Percentiles rank a stretch among this genome's conserved stretches.
phyloP scores from a whole-genome alignment of 2,329 filamentous ascomycete genomes.

The Xylariaceae sp. region DNA sequence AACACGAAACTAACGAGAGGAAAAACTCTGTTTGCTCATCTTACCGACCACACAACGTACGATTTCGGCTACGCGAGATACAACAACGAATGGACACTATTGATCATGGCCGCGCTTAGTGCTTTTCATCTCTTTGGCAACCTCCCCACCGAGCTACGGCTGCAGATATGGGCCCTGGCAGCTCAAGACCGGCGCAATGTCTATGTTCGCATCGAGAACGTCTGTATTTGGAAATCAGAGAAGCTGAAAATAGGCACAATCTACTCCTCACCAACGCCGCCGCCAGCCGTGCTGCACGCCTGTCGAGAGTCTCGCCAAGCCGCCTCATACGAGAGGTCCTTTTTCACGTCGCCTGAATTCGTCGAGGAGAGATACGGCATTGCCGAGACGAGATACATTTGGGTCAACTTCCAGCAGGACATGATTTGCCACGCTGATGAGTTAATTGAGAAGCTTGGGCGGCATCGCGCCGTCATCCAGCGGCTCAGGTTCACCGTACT shows the following conservation, averaged over 20 bases:
- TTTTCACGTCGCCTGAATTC: conserved; percentile 2
- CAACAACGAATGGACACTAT: neutral
- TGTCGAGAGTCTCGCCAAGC: conserved; percentile 6
- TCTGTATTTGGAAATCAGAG: neutral
- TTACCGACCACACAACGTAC: neutral
- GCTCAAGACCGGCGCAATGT: neutral
- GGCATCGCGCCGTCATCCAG: neutral
- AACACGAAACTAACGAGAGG: neutral
- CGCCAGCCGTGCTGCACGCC: conserved; percentile 6
- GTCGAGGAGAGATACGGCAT: too few species aligned
- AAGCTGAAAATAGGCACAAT: neutral
- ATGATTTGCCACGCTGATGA: conserved; percentile 7
- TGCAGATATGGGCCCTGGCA: conserved; percentile 7
- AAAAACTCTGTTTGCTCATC: neutral
- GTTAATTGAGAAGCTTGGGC: neutral
- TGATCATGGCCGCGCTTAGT: neutral
- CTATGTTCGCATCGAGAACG: neutral
- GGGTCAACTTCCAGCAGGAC: conserved; percentile 17
- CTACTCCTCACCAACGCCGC: neutral
- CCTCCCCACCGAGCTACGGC: conserved; percentile 2
- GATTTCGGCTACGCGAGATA: neutral
- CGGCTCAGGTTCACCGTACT: conserved; percentile 1
- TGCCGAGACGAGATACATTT: conserved; percentile 7
- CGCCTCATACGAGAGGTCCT: conserved; percentile 5
- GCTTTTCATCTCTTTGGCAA: conserved; percentile 6